Conservation (phyloP, 768 basidiomycete species). For the Boletellus emodensis region DNA sequence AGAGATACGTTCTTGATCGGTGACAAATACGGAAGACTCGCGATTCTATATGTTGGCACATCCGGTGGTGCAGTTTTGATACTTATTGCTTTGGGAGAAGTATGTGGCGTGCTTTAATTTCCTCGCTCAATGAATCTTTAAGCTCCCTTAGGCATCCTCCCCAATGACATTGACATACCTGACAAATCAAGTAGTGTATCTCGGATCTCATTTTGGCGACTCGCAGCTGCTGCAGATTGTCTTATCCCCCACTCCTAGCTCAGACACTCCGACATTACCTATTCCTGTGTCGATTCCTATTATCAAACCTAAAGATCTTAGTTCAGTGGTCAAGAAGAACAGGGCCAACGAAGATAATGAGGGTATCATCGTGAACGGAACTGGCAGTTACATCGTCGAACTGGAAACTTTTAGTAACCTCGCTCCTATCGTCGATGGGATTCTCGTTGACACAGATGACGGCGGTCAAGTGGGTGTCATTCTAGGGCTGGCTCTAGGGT, state of each 20-base stretch:
- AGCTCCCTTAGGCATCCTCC: constrained; percentile 54
- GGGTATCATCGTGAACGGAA: constrained; percentile 48
- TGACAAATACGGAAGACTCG: constrained; percentile 68
- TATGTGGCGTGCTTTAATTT: constrained; percentile 25
- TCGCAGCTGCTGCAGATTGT: constrained; percentile 70
- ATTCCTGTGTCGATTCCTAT: constrained; percentile 49
- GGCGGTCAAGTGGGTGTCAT: constrained; percentile 56
- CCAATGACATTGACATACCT: constrained; percentile 71
- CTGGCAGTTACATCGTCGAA: constrained; percentile 57
- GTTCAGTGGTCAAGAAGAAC: constrained; percentile 41
- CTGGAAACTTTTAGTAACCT: constrained; percentile 70
- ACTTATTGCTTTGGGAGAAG: constrained; percentile 70
- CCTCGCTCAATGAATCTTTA: constrained; percentile 7
- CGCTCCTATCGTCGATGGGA: constrained; percentile 79
- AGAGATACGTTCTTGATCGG: constrained; percentile 55
- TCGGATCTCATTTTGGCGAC: constrained; percentile 81
- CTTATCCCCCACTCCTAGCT: constrained; percentile 37
- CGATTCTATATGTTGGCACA: constrained; percentile 54
- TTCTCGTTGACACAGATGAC: constrained; percentile 67
- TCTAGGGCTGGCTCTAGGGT: background rate
- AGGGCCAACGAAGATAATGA: constrained; percentile 23
- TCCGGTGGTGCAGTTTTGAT: constrained; percentile 38
- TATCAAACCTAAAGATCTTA: constrained; percentile 34
- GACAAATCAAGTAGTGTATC: constrained; percentile 61
- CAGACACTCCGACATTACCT: constrained; percentile 44